Conservation (phyloP, 2,329 filamentous ascomycete genomes). For the Fusarium sp. region DNA sequence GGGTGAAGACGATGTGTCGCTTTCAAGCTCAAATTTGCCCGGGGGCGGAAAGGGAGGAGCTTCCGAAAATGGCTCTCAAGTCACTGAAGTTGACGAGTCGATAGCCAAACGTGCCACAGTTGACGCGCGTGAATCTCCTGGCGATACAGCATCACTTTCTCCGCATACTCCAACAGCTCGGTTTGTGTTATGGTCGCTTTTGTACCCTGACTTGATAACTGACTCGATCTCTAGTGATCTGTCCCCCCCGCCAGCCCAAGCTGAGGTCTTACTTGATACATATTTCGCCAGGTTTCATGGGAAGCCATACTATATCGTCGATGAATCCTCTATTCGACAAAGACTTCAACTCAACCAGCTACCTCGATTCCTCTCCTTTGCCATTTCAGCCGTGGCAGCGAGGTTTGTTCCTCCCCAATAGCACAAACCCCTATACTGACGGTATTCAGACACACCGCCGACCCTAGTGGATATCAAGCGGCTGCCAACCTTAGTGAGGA, state of each 20-base stretch:
- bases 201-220: not conserved
- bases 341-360: conserved; percentile 75
- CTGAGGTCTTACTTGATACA: conserved; percentile 75
- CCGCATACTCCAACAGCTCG: conserved; percentile 41
- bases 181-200: conserved; percentile 13
- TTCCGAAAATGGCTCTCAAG: conserved; percentile 39
- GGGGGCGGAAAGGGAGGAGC: conserved; percentile 33
- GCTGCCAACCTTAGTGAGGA: conserved; percentile 76
- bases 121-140: conserved; percentile 47
- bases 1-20: conserved; percentile 53
- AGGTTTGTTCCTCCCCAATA: conserved; percentile 55
- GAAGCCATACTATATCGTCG: conserved; percentile 83
- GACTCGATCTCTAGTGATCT: conserved; percentile 51
- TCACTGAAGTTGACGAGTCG: conserved; percentile 46
- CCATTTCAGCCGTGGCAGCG: conserved; percentile 69
- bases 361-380: conserved; percentile 61
- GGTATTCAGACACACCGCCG: conserved; percentile 67
- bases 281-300: conserved; percentile 84
- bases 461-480: conserved; percentile 72
- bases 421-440: not conserved
- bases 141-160: conserved; percentile 37
- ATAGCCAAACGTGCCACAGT: conserved; percentile 53
- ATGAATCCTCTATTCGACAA: conserved; percentile 79
- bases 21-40: conserved; percentile 31
- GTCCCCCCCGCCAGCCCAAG: conserved; percentile 58